These are phyloP conservation scores for Collybia mongolica DNA, from an alignment of 768 basidiomycete species.

Conservation along the genomic window DNA sequence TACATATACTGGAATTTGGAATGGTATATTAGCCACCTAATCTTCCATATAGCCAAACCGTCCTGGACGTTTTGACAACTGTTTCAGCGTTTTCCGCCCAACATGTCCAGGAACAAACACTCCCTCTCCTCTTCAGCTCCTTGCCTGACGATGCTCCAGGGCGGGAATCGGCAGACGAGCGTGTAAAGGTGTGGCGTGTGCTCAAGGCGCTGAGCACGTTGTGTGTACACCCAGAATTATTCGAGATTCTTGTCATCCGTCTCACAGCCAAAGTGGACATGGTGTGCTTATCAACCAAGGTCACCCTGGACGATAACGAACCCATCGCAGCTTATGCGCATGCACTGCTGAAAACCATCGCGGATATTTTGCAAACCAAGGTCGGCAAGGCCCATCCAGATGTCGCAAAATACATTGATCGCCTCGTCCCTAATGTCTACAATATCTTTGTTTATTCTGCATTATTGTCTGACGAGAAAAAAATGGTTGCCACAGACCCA, in stretches of 20 bases:
- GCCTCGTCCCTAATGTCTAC: slow-evolving; percentile 69
- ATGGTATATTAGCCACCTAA: not conserved
- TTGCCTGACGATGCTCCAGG: slow-evolving; percentile 70
- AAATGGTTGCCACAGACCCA: slow-evolving; percentile 35
- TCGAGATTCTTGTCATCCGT: slow-evolving; percentile 79
- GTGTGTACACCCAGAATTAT: slow-evolving; percentile 74
- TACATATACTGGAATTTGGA: slow-evolving; percentile 15
- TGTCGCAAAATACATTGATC: slow-evolving; percentile 77
- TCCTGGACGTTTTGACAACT: slow-evolving; percentile 60
- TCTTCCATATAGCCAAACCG: slow-evolving; percentile 38
- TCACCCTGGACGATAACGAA: slow-evolving; percentile 41
- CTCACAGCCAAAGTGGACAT: slow-evolving; percentile 76
- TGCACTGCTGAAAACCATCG: slow-evolving; percentile 72
- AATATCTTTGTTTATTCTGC: slow-evolving; percentile 54
- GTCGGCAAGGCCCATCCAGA: slow-evolving; percentile 59
- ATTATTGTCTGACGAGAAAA: slow-evolving; percentile 20
- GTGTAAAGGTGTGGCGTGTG: slow-evolving; percentile 65
- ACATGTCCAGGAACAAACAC: slow-evolving; percentile 69
- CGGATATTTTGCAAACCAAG: slow-evolving; percentile 53
- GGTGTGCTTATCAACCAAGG: slow-evolving; percentile 40
- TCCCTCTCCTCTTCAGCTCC: slow-evolving; percentile 75
- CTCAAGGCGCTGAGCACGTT: slow-evolving; percentile 70
- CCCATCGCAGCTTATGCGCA: slow-evolving; percentile 82
- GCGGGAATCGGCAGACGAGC: slow-evolving; percentile 49
- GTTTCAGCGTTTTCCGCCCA: slow-evolving; percentile 60